phyloP scores from a whole-genome alignment of 2,329 filamentous ascomycete species.

The Venturia aucupariae region DNA sequence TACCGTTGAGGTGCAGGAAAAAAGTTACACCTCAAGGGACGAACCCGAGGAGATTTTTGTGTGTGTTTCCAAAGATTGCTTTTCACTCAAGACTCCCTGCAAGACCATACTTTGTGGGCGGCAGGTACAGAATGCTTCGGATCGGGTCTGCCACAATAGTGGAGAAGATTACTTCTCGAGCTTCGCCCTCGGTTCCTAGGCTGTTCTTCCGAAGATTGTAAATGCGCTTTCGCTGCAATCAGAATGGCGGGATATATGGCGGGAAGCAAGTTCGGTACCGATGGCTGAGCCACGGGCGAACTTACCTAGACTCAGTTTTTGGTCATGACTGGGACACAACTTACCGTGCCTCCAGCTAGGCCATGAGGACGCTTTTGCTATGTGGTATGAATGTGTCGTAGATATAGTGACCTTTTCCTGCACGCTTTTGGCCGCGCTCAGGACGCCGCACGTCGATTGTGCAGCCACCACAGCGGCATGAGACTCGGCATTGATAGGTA shows the following conservation, averaged over 20 bases:
- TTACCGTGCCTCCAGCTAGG: neutral
- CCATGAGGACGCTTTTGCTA: neutral
- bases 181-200: slow-evolving; percentile 1
- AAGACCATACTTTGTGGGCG: neutral
- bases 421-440: neutral
- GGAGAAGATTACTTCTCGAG: neutral
- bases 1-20: neutral
- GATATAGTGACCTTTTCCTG: neutral
- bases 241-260: neutral
- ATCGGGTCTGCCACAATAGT: neutral
- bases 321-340: neutral
- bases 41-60: neutral
- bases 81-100: slow-evolving; percentile 5
- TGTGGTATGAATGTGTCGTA: neutral
- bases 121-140: slow-evolving; percentile 2
- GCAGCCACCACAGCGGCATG: neutral
- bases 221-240: neutral
- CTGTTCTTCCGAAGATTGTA: slow-evolving; percentile 1
- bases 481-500: neutral
- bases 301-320: neutral
- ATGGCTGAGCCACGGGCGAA: neutral
- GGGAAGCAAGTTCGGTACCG: neutral
- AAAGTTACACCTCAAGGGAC: neutral
- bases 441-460: neutral
- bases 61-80: slow-evolving; percentile 1